Conservation (phyloP, 192 early-diverging fungal species). For the Backusella morwellensis region DNA sequence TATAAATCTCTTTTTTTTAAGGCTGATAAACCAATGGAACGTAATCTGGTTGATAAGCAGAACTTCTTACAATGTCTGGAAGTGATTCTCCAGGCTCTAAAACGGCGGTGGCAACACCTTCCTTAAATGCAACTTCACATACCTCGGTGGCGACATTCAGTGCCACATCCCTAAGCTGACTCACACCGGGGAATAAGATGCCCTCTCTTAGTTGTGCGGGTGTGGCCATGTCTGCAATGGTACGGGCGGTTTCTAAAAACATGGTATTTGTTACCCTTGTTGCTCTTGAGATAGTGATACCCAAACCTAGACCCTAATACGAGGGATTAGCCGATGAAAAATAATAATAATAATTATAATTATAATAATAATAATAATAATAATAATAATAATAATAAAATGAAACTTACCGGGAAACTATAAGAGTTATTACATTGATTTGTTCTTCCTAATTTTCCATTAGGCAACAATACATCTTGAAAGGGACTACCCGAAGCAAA, state of each 20-base stretch:
- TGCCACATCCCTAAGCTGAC: constrained; percentile 83
- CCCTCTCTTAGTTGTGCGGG: constrained; percentile 64
- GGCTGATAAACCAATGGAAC: constrained; percentile 30
- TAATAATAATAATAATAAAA: too few species aligned
- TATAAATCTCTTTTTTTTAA: neutral
- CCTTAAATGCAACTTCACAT: constrained; percentile 47
- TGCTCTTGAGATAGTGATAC: constrained; percentile 74
- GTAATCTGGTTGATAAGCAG: constrained; percentile 46
- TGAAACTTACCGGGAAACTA: constrained; percentile 77
- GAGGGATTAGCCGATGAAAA: neutral
- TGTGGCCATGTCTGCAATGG: constrained; percentile 75
- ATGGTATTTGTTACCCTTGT: constrained; percentile 71
- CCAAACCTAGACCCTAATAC: constrained; percentile 79
- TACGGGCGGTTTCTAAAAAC: constrained; percentile 78
- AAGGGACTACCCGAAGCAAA: constrained; percentile 97
- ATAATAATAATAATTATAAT: too few species aligned
- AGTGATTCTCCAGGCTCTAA: constrained; percentile 32
- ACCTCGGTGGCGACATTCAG: constrained; percentile 82
- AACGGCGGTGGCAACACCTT: constrained; percentile 40
- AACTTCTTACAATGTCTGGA: constrained; percentile 36
- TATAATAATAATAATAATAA: too few species aligned
- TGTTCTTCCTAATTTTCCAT: constrained; percentile 56
- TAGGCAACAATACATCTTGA: constrained; percentile 70
- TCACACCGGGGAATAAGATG: constrained; percentile 82
- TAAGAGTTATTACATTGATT: constrained; percentile 97